A percentile compares a stretch with the other conserved stretches of the same genome.
phyloP scores from a whole-genome alignment of 2,329 filamentous ascomycete genomes.

The Fusarium tuaranense region DNA sequence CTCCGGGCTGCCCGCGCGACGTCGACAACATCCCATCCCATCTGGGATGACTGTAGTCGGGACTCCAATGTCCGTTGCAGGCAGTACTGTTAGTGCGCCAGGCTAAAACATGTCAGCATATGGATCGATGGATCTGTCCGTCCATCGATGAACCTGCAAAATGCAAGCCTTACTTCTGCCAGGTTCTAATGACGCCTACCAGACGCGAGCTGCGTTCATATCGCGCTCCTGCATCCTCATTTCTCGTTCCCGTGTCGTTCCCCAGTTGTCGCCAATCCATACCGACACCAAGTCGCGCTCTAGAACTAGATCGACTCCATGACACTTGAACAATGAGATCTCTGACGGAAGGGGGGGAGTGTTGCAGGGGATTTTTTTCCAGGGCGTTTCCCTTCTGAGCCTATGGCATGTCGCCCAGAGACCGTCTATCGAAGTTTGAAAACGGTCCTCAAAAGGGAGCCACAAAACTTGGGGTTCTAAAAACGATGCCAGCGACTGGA shows the following conservation, averaged over 20 bases:
- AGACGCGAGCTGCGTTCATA: conserved; percentile 26
- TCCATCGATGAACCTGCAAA: conserved; percentile 32
- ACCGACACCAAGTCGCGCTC: conserved; percentile 24
- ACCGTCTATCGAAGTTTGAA: conserved; percentile 14
- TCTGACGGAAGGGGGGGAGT: conserved; percentile 19
- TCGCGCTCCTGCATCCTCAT: conserved; percentile 16
- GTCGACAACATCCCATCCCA: conserved; percentile 38
- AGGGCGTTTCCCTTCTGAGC: conserved; percentile 21
- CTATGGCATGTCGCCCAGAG: conserved; percentile 18
- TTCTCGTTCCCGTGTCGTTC: conserved; percentile 33
- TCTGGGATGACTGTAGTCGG: conserved; percentile 20
- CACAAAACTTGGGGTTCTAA: conserved; percentile 15
- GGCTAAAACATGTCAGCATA: conserved; percentile 23
- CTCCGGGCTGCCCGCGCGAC: conserved; percentile 32
- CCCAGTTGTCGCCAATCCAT: conserved; percentile 27
- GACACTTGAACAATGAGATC: not conserved
- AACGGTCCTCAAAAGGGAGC: not conserved
- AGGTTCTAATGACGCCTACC: conserved; percentile 5
- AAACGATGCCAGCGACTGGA: conserved; percentile 22
- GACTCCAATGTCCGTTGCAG: not conserved
- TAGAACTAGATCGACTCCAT: conserved; percentile 19
- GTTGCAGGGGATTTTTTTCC: conserved; percentile 20
- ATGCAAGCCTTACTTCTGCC: conserved; percentile 5
- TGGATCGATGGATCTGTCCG: conserved; percentile 1
- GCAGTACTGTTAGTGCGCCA: conserved; percentile 30